Conservation (phyloP, 257 asterid species). For the Petunia axillaris region DNA sequence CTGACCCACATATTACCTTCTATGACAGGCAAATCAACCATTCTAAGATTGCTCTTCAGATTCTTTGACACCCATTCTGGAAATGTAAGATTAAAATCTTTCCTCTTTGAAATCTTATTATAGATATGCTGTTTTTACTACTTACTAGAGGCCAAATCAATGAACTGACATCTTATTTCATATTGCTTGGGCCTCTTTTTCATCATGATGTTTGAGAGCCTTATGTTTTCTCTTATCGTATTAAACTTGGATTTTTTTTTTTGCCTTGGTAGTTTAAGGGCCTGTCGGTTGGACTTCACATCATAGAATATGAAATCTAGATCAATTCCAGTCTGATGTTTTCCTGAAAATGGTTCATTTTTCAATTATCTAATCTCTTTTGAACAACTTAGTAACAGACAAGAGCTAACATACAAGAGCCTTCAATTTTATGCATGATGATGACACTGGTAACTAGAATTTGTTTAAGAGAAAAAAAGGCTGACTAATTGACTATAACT, state of each 20-base stretch:
- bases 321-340: slow-evolving; percentile 4
- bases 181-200: slow-evolving; percentile 6
- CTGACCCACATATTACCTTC: slow-evolving; percentile 27
- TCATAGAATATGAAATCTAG: background rate
- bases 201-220: background rate
- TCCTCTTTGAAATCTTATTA: background rate
- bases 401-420: background rate
- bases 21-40: slow-evolving; percentile 90
- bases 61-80: slow-evolving; percentile 86
- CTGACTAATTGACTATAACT: background rate
- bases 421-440: background rate
- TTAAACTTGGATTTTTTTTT: background rate
- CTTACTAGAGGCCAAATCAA: background rate
- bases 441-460: background rate
- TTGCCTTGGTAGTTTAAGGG: background rate
- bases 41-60: slow-evolving; percentile 91
- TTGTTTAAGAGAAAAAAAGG: background rate
- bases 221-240: background rate
- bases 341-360: background rate
- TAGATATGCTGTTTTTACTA: background rate
- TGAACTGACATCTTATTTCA: background rate
- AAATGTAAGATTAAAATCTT: slow-evolving; percentile 54
- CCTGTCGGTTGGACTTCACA: background rate
- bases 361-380: background rate
- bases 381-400: background rate